Evolutionary conservation across 768 basidiomycete genomes (phyloP), one percentile per base, ranked within the genome.

Genomic region (Psilocybe subaeruginosa): DNA sequence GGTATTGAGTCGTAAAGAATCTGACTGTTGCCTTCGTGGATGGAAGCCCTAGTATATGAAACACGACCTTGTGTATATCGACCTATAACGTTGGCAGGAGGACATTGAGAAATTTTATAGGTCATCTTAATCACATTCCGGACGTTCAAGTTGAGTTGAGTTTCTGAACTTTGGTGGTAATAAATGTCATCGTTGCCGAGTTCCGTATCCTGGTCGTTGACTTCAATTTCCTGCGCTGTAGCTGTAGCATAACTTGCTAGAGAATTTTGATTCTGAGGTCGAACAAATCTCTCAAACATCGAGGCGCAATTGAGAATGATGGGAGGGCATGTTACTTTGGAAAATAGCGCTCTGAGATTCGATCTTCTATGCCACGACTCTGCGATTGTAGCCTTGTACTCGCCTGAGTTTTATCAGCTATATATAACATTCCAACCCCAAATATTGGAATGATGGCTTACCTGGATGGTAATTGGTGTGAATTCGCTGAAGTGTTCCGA

Each of bases 401-500:
- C 63, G 2, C 62, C 62, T 63, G 29, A 6, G 9, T 16, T 30
- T 23, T 35, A 7, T 35, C 6, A 35, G 9, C 2, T 16, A 35
- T 12, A 27, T 17, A 33, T 9, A 35, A 23, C 23, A 11, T 4
- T 11, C 11, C 27, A 3, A 52, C 4, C 31, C 5, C 23, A 29
- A 27, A 14, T 14, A n/a, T 3, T 5, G 6, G 27, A 12, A 29
- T 16, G 29, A 30, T 19, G 27, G 14, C 30, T 17, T 46, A 63
- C 62, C 62, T 58, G 49, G 31, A 19, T 64, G 56, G n/a, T 60
- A 60, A 59, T 80, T 81, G 0, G 64, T 76, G 4, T 64, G 49
- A 9, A 78, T 65, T 0, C 64, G 48, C 46, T 81, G 77, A 0
- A 81, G 60, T 35, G 65, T 69, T 0, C 78, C 74, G 52, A 80